phyloP scores from a whole-genome alignment of 176 grass and related monocot species.

The Bolboschoenus planiculmis region DNA sequence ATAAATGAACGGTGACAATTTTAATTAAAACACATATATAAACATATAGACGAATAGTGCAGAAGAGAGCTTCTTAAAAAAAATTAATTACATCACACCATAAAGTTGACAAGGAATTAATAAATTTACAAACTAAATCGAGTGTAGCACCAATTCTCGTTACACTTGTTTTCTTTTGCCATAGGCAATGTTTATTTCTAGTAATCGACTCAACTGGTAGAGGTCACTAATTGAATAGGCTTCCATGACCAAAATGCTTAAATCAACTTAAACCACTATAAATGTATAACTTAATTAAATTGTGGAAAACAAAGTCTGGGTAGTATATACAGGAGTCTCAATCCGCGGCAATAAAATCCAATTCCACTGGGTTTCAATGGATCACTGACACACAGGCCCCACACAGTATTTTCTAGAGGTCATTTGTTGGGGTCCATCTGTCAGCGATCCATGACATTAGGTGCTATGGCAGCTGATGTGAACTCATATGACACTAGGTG shows the following conservation, averaged over 20 bases:
- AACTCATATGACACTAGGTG: not conserved
- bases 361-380: not conserved
- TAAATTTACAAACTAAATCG: too few relatives aligned
- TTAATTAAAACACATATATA: too few relatives aligned
- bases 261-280: not conserved
- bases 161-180: too few relatives aligned
- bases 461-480: not conserved
- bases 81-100: not conserved
- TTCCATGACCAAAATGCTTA: not conserved
- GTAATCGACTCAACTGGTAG: too few relatives aligned
- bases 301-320: not conserved
- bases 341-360: not conserved
- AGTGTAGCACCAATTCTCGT: too few relatives aligned
- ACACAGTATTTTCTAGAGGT: not conserved
- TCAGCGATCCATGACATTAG: not conserved
- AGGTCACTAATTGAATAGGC: too few relatives aligned
- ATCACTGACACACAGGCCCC: not conserved
- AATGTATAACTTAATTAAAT: not conserved
- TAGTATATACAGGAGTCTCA: not conserved
- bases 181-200: too few relatives aligned
- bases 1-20: not conserved
- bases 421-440: not conserved
- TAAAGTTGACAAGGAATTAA: too few relatives aligned
- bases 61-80: not conserved
- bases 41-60: not conserved